phyloP scores from a whole-genome alignment of 805 yeast species.

The Schwanniomyces yamadae region DNA sequence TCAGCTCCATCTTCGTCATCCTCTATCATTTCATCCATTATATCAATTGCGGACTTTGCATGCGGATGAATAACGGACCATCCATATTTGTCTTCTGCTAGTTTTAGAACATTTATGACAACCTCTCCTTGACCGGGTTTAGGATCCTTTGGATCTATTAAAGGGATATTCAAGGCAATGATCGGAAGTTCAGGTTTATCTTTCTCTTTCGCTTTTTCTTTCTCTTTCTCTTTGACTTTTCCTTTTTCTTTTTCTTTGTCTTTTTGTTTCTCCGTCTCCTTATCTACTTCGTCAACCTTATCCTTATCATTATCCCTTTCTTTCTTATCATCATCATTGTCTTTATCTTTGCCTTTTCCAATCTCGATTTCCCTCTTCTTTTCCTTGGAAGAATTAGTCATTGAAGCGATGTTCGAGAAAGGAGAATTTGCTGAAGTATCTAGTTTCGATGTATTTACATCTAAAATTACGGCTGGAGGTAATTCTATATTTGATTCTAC shows the following conservation, averaged over 20 bases:
- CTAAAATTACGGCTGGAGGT: slow-evolving; percentile 23
- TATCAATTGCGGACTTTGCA: slow-evolving; percentile 55
- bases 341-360: slow-evolving; percentile 4
- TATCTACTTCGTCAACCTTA: slow-evolving; percentile 5
- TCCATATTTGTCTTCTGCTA: slow-evolving; percentile 85
- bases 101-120: slow-evolving; percentile 65
- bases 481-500: slow-evolving; percentile 11
- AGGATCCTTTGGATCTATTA: slow-evolving; percentile 46
- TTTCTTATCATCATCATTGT: slow-evolving; percentile 9
- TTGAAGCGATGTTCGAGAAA: not conserved
- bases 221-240: slow-evolving; percentile 11
- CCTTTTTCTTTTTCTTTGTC: slow-evolving; percentile 12
- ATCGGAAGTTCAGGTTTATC: slow-evolving; percentile 41
- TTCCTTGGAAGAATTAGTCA: not conserved
- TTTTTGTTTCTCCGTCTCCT: slow-evolving; percentile 8
- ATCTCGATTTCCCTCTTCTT: not conserved
- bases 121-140: slow-evolving; percentile 60
- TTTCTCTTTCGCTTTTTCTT: slow-evolving; percentile 16
- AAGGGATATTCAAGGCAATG: slow-evolving; percentile 55
- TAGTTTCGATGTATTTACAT: slow-evolving; percentile 5
- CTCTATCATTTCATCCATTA: slow-evolving; percentile 38
- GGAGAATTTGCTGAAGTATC: no score
- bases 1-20: slow-evolving; percentile 30
- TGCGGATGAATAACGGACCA: slow-evolving; percentile 70
- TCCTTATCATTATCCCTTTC: slow-evolving; percentile 11